Conservation (phyloP, 2,329 filamentous ascomycete genomes). For the Aspergillus sojae region DNA sequence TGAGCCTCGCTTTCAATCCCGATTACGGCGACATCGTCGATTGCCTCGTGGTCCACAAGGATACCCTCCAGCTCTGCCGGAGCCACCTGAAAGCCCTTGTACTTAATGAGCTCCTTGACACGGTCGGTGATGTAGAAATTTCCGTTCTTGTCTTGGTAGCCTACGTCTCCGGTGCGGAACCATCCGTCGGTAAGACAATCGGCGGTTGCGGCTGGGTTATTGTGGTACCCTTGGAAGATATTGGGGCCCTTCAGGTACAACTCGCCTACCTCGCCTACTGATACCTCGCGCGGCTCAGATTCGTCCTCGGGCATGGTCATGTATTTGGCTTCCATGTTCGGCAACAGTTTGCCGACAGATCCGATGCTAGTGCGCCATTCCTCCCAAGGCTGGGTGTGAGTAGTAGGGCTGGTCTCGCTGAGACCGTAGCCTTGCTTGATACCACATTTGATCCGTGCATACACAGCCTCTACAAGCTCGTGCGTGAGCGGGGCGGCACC, state of each 20-base stretch:
- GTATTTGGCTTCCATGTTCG: conserved; percentile 80
- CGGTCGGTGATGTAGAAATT: conserved; percentile 92
- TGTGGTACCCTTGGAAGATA: conserved; percentile 64
- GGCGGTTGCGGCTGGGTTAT: conserved; percentile 60
- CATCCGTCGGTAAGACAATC: conserved; percentile 71
- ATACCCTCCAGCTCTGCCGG: conserved; percentile 67
- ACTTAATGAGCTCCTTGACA: conserved; percentile 67
- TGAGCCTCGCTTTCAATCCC: conserved; percentile 62
- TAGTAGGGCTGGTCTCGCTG: conserved; percentile 80
- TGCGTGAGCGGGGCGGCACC: conserved; percentile 82
- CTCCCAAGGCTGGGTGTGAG: conserved; percentile 71
- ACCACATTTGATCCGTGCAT: conserved; percentile 71
- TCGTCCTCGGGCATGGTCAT: conserved; percentile 62
- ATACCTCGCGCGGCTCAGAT: conserved; percentile 56
- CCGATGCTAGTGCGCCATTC: conserved; percentile 78
- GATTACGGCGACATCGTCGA: conserved; percentile 65
- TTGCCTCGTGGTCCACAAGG: conserved; percentile 51
- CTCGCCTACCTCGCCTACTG: conserved; percentile 67
- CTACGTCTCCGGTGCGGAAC: conserved; percentile 90
- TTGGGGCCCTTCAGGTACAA: conserved; percentile 68
- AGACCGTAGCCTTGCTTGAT: conserved; percentile 94
- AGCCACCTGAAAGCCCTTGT: conserved; percentile 72
- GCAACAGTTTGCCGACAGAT: conserved; percentile 74
- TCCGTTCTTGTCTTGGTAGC: conserved; percentile 73
- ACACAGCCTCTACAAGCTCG: conserved; percentile 77